Base-by-base conservation (phyloP, 1,284 basidiomycete species). In the Fomitopsis pinicola region DNA sequence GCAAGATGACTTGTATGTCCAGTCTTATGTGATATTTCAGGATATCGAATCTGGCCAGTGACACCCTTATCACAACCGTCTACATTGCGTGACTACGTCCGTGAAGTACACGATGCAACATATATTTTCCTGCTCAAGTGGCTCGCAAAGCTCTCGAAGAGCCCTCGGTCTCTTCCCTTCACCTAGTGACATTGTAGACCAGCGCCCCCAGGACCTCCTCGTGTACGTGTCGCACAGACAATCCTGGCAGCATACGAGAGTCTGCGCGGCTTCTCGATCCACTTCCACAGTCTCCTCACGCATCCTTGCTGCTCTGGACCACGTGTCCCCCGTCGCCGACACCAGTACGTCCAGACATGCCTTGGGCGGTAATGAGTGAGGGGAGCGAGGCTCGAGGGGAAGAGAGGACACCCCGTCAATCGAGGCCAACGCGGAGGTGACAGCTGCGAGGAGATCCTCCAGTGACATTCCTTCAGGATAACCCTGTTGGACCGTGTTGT, bases 111-210 rank as follows among this genome's bases (percentile, higher is more conserved):
- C 52, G 65, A 38, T 8, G 48, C 55, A 12, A 60, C 52, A n/a
- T 60, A 60, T 6, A 77, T 64, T 66, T 81, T 82, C 46, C 75
- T 69, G 42, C 77, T 67, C 0, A 89, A 69, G 73, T 87, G 87
- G 65, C 82, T 84, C 69, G 81, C 82, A 63, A 95, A 88, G 44
- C 84, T 84, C 68, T 93, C 90, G 50, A 91, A 88, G 44, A 87
- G 57, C 0, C 67, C 67, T 40, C 89, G 70, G 42, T 92, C 86
- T 26, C 64, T 70, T 0, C 92, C 93, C 60, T 77, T 78, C 10
- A 85, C 67, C 91, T 91, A 94, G 33, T 83, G 78, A 62, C 84
- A 81, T 58, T 79, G 73, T 5, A 89, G 64, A 6, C 54, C 53
- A 52, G 63, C 40, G 40, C 63, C 22, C n/a, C 57, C 56, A 33